phyloP scores from a whole-genome alignment of 78 protist genomes.

The Protostelium mycophagum region DNA sequence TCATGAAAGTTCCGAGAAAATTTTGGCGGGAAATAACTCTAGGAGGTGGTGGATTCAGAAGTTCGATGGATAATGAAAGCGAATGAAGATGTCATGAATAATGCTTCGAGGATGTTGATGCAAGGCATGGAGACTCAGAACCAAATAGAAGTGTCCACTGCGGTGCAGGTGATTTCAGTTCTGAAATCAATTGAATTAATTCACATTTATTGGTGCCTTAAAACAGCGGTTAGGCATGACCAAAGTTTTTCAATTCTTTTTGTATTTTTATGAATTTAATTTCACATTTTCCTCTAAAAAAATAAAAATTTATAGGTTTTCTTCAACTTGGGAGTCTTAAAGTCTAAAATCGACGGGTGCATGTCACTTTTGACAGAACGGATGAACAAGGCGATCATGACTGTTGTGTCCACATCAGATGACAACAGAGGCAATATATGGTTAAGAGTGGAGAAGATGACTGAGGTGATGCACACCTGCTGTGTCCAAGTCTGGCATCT shows the following conservation, averaged over 20 bases:
- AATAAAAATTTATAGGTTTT: conserved; percentile 53
- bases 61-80: conserved; percentile 35
- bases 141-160: conserved; percentile 33
- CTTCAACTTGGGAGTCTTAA: conserved; percentile 34
- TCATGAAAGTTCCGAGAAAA: not conserved
- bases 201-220: too few species aligned
- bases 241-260: too few species aligned
- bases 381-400: not conserved
- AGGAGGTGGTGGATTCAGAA: conserved; percentile 34
- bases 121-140: conserved; percentile 57
- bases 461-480: conserved; percentile 23
- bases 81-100: conserved; percentile 30
- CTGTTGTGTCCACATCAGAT: not conserved
- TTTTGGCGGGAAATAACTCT: too few species aligned
- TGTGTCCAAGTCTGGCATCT: conserved; percentile 33
- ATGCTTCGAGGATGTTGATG: conserved; percentile 15
- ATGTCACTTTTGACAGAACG: not conserved
- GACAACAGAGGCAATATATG: conserved; percentile 10
- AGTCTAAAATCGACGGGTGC: conserved; percentile 10
- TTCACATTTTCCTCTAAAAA: too few species aligned
- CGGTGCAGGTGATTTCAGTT: not conserved
- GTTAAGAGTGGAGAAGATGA: conserved; percentile 27
- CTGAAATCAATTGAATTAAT: too few species aligned
- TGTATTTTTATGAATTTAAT: too few species aligned
- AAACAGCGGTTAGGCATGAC: too few species aligned